These are phyloP conservation scores for Fusarium virguliforme DNA, from an alignment of 2,329 filamentous ascomycete genomes.

Conservation along the genomic window DNA sequence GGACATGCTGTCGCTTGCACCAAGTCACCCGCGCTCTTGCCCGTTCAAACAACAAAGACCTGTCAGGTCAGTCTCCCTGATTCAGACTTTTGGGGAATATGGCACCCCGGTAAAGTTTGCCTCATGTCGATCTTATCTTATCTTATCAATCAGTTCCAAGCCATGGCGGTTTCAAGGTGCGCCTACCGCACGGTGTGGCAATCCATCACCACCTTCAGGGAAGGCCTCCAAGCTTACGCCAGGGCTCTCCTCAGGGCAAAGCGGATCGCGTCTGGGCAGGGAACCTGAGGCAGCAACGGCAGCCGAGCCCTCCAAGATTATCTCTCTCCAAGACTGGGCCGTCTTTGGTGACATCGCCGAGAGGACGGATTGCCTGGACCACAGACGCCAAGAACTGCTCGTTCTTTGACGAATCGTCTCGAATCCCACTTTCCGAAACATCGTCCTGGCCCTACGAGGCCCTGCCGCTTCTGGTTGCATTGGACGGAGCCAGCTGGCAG, in stretches of 20 bases:
- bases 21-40: neutral
- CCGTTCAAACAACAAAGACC: neutral
- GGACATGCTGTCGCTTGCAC: neutral
- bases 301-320: neutral
- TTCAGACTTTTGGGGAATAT: neutral
- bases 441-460: conserved; percentile 1
- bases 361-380: neutral
- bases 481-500: neutral
- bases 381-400: conserved; percentile 13
- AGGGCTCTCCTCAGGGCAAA: too few species aligned
- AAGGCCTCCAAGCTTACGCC: neutral
- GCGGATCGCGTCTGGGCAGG: neutral
- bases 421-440: conserved; percentile 8
- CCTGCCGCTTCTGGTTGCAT: neutral
- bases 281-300: neutral
- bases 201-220: neutral
- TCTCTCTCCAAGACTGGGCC: neutral
- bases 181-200: neutral
- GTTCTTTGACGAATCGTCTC: neutral
- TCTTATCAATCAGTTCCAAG: conserved; percentile 27
- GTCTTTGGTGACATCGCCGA: conserved; percentile 8
- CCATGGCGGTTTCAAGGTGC: conserved; percentile 7
- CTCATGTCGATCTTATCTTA: conserved; percentile 32
- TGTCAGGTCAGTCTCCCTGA: too few species aligned
- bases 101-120: neutral